These are phyloP conservation scores for Leccinum boreale DNA, from an alignment of 768 basidiomycete genomes.

Conservation along the genomic window DNA sequence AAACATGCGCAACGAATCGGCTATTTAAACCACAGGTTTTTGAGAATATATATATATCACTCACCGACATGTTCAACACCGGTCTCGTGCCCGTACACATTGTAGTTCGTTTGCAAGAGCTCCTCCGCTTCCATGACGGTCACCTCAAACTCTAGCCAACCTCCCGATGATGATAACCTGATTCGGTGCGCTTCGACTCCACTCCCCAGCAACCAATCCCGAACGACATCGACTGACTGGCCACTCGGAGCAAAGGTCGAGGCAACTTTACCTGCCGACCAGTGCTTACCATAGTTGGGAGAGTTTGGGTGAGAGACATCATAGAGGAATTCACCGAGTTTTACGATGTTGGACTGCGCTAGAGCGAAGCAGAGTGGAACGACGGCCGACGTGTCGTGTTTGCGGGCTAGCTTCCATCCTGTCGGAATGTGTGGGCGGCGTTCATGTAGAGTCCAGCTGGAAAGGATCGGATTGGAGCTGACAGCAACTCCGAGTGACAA, in stretches of 20 bases:
- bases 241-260: slow-evolving; percentile 40
- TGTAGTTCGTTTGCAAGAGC: slow-evolving; percentile 40
- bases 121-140: slow-evolving; percentile 43
- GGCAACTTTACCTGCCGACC: slow-evolving; percentile 38
- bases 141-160: slow-evolving; percentile 41
- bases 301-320: slow-evolving; percentile 44
- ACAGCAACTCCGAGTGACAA: slow-evolving; percentile 15
- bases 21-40: not conserved
- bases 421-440: slow-evolving; percentile 34
- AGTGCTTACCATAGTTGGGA: slow-evolving; percentile 44
- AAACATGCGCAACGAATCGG: not conserved
- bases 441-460: slow-evolving; percentile 14
- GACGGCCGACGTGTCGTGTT: slow-evolving; percentile 27
- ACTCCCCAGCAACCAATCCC: slow-evolving; percentile 36
- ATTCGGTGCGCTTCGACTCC: slow-evolving; percentile 38
- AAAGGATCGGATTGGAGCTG: slow-evolving; percentile 1
- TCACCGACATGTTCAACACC: slow-evolving; percentile 38
- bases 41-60: slow-evolving; percentile 3
- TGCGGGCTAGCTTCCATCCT: slow-evolving; percentile 36
- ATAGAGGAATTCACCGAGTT: slow-evolving; percentile 39
- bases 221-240: slow-evolving; percentile 37
- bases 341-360: slow-evolving; percentile 38
- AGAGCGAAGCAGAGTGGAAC: slow-evolving; percentile 47
- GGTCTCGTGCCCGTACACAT: slow-evolving; percentile 39
- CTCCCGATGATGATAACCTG: slow-evolving; percentile 28